Percentiles rank a stretch among this genome's conserved stretches.
Evolutionary conservation across 1,284 basidiomycete species (phyloP).

Genomic region (Laetiporus sulphureus): DNA sequence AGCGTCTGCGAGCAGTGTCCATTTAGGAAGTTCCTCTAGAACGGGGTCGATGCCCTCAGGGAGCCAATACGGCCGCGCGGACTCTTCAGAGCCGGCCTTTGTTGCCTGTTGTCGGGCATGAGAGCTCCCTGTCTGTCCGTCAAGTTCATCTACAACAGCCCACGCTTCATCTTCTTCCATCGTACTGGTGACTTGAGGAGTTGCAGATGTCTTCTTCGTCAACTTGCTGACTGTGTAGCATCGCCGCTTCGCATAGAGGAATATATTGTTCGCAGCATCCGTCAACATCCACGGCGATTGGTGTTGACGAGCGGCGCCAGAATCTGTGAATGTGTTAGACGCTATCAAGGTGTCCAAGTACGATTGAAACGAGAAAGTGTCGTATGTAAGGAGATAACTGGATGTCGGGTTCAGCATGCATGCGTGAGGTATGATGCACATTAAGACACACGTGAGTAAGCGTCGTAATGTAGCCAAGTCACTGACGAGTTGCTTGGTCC

Average conservation of each 20-base stretch:
- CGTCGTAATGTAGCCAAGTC: conserved; percentile 85
- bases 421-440: too few relatives aligned
- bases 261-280: conserved; percentile 85
- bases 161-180: conserved; percentile 67
- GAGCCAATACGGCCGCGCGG: conserved; percentile 45
- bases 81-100: background rate
- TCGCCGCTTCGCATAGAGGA: conserved; percentile 74
- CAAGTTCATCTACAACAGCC: conserved; percentile 59
- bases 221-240: conserved; percentile 58
- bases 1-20: conserved; percentile 81
- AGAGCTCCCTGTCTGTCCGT: conserved; percentile 26
- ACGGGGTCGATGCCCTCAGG: conserved; percentile 81
- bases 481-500: conserved; percentile 86
- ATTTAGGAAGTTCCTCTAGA: conserved; percentile 94
- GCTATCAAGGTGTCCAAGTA: conserved; percentile 91
- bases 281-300: conserved; percentile 85
- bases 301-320: conserved; percentile 52
- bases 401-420: too few relatives aligned
- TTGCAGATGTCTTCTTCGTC: conserved; percentile 18
- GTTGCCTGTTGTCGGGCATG: background rate
- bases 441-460: conserved; percentile 70
- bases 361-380: conserved; percentile 85
- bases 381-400: conserved; percentile 88
- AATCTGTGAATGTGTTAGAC: conserved; percentile 52
- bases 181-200: conserved; percentile 25